Conservation (phyloP, 2,329 filamentous ascomycete genomes). For the Monilinia polystroma region DNA sequence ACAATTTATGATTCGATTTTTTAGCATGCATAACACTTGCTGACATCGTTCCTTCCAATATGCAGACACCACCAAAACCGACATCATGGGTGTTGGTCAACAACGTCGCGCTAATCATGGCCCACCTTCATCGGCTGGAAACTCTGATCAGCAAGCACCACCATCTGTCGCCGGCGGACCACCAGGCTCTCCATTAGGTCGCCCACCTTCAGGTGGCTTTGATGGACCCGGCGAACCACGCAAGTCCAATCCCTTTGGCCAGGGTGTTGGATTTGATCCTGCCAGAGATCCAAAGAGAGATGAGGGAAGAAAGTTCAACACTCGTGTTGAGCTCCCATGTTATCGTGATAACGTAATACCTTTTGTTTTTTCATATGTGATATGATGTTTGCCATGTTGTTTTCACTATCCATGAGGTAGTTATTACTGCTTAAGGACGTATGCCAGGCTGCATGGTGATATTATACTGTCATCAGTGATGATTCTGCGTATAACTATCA, state of each 20-base stretch:
- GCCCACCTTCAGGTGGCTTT: conserved; percentile 6
- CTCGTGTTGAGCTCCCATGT: conserved; percentile 51
- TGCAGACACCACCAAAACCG: neutral
- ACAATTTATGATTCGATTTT: neutral
- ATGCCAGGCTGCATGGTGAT: neutral
- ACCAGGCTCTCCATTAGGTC: neutral
- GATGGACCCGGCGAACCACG: conserved; percentile 18
- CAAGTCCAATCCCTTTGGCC: conserved; percentile 27
- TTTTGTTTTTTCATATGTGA: neutral
- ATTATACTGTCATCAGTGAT: no score
- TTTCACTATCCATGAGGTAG: neutral
- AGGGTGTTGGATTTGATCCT: conserved; percentile 47
- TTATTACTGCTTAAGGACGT: conserved; percentile 11
- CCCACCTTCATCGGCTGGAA: neutral
- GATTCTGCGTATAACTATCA: neutral
- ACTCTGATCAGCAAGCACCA: conserved; percentile 7
- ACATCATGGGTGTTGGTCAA: conserved; percentile 18
- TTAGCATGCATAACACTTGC: neutral
- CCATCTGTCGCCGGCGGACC: neutral
- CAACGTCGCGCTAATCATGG: conserved; percentile 2
- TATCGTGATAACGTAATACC: conserved; percentile 14
- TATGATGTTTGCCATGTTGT: neutral
- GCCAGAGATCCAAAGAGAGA: conserved; percentile 35
- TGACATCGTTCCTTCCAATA: neutral
- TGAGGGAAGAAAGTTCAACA: conserved; percentile 41